Base-by-base conservation (phyloP, 768 basidiomycete genomes). In the Polyporus arcularius region DNA sequence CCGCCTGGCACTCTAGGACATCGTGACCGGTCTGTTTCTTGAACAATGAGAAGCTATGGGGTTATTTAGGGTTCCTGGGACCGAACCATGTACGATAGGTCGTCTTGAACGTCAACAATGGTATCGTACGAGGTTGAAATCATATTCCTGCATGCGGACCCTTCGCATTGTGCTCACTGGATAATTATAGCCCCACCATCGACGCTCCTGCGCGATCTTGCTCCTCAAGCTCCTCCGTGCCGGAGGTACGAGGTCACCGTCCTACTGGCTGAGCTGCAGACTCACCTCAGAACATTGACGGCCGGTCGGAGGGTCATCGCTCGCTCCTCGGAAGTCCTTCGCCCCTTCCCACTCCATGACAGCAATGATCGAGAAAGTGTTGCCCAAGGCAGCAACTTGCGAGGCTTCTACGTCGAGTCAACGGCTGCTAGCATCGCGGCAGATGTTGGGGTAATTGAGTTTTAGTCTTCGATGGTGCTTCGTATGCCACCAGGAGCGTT, bases 1-100 rank as follows among this genome's bases (percentile, higher is more conserved):
- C 66, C 73, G 74, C 11, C 63, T 75, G 15, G 69, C 69, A 9
- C 65, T 74, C 35, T 75, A 58, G 68, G 21, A 45, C 30, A 52
- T 35, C 7, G 26, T 58, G 38, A 18, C 12, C 10, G 10, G n/a
- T 21, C 38, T 31, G 40, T 46, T 4, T 26, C 16, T 47, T 32
- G 59, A 26, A 14, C 31, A 14, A 12, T n/a, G 32, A n/a, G 30
- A 12, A 26, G 46, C 18, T 18, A 26, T 48, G 28, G 6, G 14
- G 15, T 43, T 15, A 16, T 43, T 16, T 28, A 26, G 38, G 38
- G 41, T 16, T 58, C 18, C 39, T 26, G 21, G 21, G 46, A 26
- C 11, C 43, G 52, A 31, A 10, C 21, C 21, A 26, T 58, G 57
- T 63, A 56, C 43, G 46, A 46, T 53, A 57, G 35, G 41, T 40